phyloP scores from a whole-genome alignment of 495 filamentous ascomycete species.

The Aspergillus indologenus region DNA sequence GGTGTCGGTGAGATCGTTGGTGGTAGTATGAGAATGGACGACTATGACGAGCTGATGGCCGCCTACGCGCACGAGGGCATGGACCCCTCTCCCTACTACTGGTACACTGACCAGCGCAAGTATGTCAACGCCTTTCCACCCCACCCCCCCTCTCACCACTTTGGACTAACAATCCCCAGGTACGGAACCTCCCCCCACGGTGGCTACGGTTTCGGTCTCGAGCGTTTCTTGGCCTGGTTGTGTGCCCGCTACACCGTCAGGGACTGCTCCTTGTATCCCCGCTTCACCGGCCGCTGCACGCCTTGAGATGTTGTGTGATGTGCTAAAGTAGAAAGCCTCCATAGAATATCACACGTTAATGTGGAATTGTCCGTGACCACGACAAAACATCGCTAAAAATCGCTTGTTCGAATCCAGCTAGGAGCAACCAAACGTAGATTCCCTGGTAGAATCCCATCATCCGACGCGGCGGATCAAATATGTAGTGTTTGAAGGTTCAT shows the following conservation, averaged over 20 bases:
- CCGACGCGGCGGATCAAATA: no score
- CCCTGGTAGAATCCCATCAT: no score
- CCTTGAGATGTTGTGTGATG: conserved; percentile 62
- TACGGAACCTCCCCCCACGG: conserved; percentile 94
- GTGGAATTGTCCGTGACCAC: background rate
- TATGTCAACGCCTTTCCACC: conserved; percentile 47
- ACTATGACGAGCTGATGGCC: conserved; percentile 85
- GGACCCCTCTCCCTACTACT: conserved; percentile 85
- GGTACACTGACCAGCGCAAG: conserved; percentile 99
- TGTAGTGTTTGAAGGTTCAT: no score
- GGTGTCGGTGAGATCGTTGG: conserved; percentile 97
- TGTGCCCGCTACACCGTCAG: conserved; percentile 88
- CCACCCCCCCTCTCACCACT: background rate
- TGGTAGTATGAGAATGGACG: conserved; percentile 93
- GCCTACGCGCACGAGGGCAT: conserved; percentile 88
- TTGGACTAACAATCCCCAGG: conserved; percentile 52
- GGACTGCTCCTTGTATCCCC: conserved; percentile 85
- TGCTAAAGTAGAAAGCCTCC: conserved; percentile 5
- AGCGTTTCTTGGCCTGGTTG: conserved; percentile 97
- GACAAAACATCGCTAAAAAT: no score
- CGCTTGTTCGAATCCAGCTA: background rate
- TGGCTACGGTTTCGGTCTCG: conserved; percentile 91
- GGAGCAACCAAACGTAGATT: background rate
- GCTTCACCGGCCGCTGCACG: conserved; percentile 91
- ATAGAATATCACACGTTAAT: conserved; percentile 9